phyloP scores from a whole-genome alignment of 1,284 basidiomycete genomes.

The Xerocomus amazonicus region DNA sequence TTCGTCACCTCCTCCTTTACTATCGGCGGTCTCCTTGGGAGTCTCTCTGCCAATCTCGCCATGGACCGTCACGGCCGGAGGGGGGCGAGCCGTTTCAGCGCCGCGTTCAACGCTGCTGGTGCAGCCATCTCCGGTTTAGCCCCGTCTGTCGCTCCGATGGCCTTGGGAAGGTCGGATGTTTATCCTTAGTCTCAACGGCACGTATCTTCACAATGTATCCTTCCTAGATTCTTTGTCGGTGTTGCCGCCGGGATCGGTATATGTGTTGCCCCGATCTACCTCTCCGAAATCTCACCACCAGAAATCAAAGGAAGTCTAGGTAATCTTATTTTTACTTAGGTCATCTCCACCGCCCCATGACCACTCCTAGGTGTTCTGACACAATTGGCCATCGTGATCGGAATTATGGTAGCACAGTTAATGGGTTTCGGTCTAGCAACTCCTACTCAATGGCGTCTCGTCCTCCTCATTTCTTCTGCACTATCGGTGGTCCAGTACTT shows the following conservation, averaged over 20 bases:
- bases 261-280: constrained; percentile 83
- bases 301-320: constrained; percentile 73
- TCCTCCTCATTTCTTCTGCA: constrained; percentile 63
- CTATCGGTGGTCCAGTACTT: constrained; percentile 61
- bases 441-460: constrained; percentile 69
- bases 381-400: constrained; percentile 83
- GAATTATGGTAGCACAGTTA: constrained; percentile 76
- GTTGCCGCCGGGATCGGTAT: constrained; percentile 80
- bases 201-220: neutral
- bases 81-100: constrained; percentile 58
- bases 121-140: constrained; percentile 64
- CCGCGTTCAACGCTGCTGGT: constrained; percentile 57
- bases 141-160: constrained; percentile 53
- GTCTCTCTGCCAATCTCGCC: constrained; percentile 63
- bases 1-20: constrained; percentile 83
- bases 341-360: constrained; percentile 12
- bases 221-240: constrained; percentile 68
- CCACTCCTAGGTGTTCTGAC: constrained; percentile 68
- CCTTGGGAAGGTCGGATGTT: constrained; percentile 59
- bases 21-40: constrained; percentile 82
- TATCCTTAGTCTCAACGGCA: neutral
- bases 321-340: constrained; percentile 16
- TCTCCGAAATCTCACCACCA: constrained; percentile 77
- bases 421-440: constrained; percentile 63
- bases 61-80: constrained; percentile 71